Conservation (phyloP, 2,329 filamentous ascomycete species). For the Penicillium sp. region DNA sequence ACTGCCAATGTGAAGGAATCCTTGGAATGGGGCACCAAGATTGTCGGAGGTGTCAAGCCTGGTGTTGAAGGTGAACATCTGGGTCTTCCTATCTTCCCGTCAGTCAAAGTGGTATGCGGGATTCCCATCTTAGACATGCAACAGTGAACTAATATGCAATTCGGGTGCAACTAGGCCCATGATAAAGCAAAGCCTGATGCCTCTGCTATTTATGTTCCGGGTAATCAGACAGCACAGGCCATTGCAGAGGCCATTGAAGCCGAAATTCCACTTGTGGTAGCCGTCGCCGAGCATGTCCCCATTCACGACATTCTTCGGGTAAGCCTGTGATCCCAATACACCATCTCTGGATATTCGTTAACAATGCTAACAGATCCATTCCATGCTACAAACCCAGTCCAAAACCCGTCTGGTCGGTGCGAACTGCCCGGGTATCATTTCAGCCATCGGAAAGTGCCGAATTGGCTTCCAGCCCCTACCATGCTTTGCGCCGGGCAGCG, state of each 20-base stretch:
- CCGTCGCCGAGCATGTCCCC: constrained; percentile 77
- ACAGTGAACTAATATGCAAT: not conserved
- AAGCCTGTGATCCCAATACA: constrained; percentile 21
- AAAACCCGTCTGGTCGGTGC: constrained; percentile 72
- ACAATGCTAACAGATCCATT: constrained; percentile 55
- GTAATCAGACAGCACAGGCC: constrained; percentile 67
- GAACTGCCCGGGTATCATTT: constrained; percentile 80
- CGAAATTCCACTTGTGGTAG: constrained; percentile 73
- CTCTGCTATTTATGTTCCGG: constrained; percentile 76
- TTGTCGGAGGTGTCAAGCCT: constrained; percentile 75
- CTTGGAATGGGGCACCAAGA: constrained; percentile 73
- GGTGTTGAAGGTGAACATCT: constrained; percentile 69
- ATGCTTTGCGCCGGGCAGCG: constrained; percentile 65
- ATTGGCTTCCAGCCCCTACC: constrained; percentile 75
- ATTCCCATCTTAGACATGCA: not conserved
- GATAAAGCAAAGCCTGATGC: constrained; percentile 70
- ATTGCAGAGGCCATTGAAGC: constrained; percentile 79
- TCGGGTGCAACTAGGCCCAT: constrained; percentile 53
- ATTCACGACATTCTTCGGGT: constrained; percentile 74
- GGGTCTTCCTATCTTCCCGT: constrained; percentile 68
- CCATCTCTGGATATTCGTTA: not conserved
- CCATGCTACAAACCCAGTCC: constrained; percentile 68
- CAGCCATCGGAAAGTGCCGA: constrained; percentile 66
- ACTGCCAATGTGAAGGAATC: constrained; percentile 76
- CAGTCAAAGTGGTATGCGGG: constrained; percentile 55